Conservation (phyloP, 805 yeast genomes). For the Candida quercuum region DNA sequence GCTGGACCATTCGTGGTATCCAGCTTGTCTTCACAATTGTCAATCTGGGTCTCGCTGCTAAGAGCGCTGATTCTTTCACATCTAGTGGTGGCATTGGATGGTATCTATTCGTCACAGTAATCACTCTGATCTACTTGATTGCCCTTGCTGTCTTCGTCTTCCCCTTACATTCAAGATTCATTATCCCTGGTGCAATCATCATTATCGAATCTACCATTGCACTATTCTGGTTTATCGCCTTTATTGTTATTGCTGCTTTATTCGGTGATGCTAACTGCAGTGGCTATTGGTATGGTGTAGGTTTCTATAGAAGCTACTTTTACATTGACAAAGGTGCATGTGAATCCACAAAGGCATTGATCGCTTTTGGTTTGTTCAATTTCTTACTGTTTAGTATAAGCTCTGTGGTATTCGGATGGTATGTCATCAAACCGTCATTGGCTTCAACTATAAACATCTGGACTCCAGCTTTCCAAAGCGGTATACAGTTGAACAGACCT, state of each 20-base stretch:
- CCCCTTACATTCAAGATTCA: slow-evolving; percentile 2
- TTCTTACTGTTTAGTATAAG: slow-evolving; percentile 12
- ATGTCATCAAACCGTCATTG: slow-evolving; percentile 6
- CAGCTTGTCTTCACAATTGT: too few relatives aligned
- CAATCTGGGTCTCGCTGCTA: too few relatives aligned
- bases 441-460: neutral
- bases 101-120: too few relatives aligned
- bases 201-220: slow-evolving; percentile 10
- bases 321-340: slow-evolving; percentile 5
- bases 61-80: too few relatives aligned
- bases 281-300: neutral
- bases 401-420: slow-evolving; percentile 7
- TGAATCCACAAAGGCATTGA: slow-evolving; percentile 14
- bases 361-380: slow-evolving; percentile 17
- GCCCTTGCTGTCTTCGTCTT: slow-evolving; percentile 1
- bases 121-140: too few relatives aligned
- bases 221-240: slow-evolving; percentile 14
- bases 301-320: neutral
- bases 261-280: slow-evolving; percentile 11
- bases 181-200: slow-evolving; percentile 12
- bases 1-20: too few relatives aligned
- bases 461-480: slow-evolving; percentile 1
- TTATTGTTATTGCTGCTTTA: slow-evolving; percentile 15
- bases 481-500: neutral
- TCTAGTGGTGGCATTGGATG: too few relatives aligned